Evolutionary conservation across 2,329 filamentous ascomycete species (phyloP), one percentile per base, ranked within the genome.

Genomic region (Parafenestella ontariensis): DNA sequence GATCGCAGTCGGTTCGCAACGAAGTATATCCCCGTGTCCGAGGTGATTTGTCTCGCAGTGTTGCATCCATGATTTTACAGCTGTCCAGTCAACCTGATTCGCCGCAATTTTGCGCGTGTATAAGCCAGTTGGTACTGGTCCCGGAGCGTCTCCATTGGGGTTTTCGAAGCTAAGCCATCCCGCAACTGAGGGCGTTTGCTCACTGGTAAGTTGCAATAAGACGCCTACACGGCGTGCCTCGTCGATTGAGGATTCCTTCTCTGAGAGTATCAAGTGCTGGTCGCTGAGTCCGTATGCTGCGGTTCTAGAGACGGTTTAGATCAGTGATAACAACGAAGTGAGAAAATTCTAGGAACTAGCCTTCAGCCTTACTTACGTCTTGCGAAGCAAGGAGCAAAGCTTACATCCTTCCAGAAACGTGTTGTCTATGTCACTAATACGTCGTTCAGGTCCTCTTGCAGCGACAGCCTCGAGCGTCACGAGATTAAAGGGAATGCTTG

Each of bases 351-450:
- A n/a, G n/a, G n/a, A n/a, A n/a, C n/a, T n/a, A n/a, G n/a, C n/a
- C n/a, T n/a, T n/a, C n/a, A n/a, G n/a, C n/a, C n/a, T n/a, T n/a
- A n/a, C 48, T 53, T 33, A 53, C 50, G 40, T 48, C 15, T 36
- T 28, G 7, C 34, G 50, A 33, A 44, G 40, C 20, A 44, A 49
- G 15, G 15, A 9, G 43, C 50, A 53, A 18, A 49, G 45, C 20
- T 8, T 28, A 24, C 50, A 53, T n/a, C n/a, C n/a, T 31, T 29
- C 17, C n/a, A n/a, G n/a, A n/a, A n/a, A n/a, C n/a, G n/a, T n/a
- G n/a, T n/a, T n/a, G n/a, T n/a, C n/a, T n/a, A n/a, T n/a, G n/a
- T n/a, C n/a, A n/a, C n/a, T n/a, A n/a, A n/a, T n/a, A n/a, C n/a
- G n/a, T n/a, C n/a, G n/a, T n/a, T n/a, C n/a, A n/a, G n/a, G n/a